A percentile compares a stretch with the other conserved stretches of the same genome.
These are phyloP conservation scores for Lepiota brunneoincarnata DNA, from an alignment of 768 basidiomycete genomes.

Conservation along the genomic window DNA sequence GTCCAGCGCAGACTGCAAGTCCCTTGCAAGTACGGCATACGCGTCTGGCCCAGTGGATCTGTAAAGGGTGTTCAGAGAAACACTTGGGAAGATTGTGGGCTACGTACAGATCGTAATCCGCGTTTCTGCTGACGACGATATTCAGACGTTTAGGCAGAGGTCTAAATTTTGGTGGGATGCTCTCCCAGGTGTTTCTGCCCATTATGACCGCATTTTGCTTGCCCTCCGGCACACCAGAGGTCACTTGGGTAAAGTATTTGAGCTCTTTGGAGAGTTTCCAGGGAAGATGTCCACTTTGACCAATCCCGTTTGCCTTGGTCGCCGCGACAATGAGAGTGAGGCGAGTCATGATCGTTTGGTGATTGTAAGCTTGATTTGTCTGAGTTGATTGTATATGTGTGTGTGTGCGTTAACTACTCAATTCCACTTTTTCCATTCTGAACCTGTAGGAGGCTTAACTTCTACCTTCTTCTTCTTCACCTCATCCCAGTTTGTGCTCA, in stretches of 20 bases:
- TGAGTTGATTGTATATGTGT: not conserved
- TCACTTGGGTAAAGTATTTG: slow-evolving; percentile 87
- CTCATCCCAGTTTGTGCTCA: slow-evolving; percentile 96
- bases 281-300: slow-evolving; percentile 69
- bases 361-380: slow-evolving; percentile 2
- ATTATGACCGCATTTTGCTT: slow-evolving; percentile 79
- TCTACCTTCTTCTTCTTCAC: slow-evolving; percentile 69
- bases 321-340: slow-evolving; percentile 95
- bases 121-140: slow-evolving; percentile 68
- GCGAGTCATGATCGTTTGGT: slow-evolving; percentile 44
- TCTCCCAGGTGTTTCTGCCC: slow-evolving; percentile 98
- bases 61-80: not conserved
- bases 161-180: slow-evolving; percentile 81
- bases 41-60: slow-evolving; percentile 18
- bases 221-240: slow-evolving; percentile 54
- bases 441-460: slow-evolving; percentile 81
- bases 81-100: not conserved
- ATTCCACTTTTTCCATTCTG: slow-evolving; percentile 83
- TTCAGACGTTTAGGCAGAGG: slow-evolving; percentile 79
- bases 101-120: slow-evolving; percentile 60
- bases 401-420: slow-evolving; percentile 21
- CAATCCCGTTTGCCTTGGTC: slow-evolving; percentile 85
- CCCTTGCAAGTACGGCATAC: slow-evolving; percentile 34
- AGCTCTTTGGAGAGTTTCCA: slow-evolving; percentile 90
- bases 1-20: slow-evolving; percentile 40